Conservation (phyloP, 768 basidiomycete species). For the Trametes cingulata region DNA sequence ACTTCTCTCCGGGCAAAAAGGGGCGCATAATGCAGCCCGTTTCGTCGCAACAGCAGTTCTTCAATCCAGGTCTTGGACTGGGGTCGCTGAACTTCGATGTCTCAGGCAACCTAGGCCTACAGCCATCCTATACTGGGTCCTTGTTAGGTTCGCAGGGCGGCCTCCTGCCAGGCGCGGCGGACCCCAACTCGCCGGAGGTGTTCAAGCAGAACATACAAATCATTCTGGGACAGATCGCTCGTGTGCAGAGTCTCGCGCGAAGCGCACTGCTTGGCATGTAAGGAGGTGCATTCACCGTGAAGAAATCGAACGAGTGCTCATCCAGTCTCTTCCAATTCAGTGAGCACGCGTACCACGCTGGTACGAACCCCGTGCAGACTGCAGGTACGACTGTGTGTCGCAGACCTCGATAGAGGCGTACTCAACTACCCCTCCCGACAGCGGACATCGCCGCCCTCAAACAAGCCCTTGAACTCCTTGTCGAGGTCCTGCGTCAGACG, state of each 20-base stretch:
- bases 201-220: conserved; percentile 52
- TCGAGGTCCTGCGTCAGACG: conserved; percentile 51
- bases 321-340: conserved; percentile 33
- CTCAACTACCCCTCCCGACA: conserved; percentile 22
- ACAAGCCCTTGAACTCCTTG: conserved; percentile 47
- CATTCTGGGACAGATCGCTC: conserved; percentile 43
- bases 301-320: no score
- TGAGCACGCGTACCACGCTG: conserved; percentile 61
- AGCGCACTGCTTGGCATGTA: conserved; percentile 56
- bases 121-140: conserved; percentile 12
- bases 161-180: neutral
- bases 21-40: neutral
- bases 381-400: conserved; percentile 41
- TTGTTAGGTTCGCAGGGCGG: conserved; percentile 6
- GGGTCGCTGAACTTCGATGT: conserved; percentile 5
- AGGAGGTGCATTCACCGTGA: conserved; percentile 25
- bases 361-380: conserved; percentile 54
- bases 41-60: conserved; percentile 6
- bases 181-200: conserved; percentile 20
- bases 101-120: neutral
- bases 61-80: neutral
- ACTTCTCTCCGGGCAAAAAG: neutral
- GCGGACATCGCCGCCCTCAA: conserved; percentile 54
- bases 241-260: conserved; percentile 51
- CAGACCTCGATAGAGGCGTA: neutral